Conservation (phyloP, 768 basidiomycete species). For the Tubosaeta brunneosetosa region DNA sequence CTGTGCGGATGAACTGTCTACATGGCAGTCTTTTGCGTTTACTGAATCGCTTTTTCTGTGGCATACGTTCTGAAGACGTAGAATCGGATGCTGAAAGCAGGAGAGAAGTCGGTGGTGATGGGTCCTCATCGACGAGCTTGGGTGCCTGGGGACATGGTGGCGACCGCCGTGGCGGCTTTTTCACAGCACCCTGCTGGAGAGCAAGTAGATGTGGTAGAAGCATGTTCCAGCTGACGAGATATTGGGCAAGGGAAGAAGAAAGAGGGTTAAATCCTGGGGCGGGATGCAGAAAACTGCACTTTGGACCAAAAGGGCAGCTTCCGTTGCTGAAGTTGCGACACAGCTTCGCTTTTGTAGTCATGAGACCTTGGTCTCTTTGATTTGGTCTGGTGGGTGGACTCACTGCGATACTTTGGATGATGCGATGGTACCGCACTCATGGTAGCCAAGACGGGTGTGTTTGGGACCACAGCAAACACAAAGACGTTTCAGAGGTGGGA, state of each 20-base stretch:
- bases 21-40: conserved; percentile 35
- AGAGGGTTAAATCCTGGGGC: conserved; percentile 6
- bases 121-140: conserved; percentile 17
- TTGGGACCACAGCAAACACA: background rate
- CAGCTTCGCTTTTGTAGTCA: conserved; percentile 28
- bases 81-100: conserved; percentile 21
- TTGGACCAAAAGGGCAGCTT: conserved; percentile 34
- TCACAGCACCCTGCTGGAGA: conserved; percentile 2
- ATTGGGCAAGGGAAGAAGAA: conserved; percentile 14
- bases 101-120: conserved; percentile 17
- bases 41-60: background rate
- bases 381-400: conserved; percentile 10
- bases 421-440: conserved; percentile 8
- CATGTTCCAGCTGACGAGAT: conserved; percentile 14
- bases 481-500: background rate
- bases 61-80: conserved; percentile 9
- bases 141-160: conserved; percentile 5
- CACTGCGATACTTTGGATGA: conserved; percentile 30
- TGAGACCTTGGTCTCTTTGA: conserved; percentile 1
- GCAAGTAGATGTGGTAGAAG: conserved; percentile 14
- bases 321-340: conserved; percentile 36
- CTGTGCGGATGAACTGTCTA: conserved; percentile 38
- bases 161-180: conserved; percentile 1
- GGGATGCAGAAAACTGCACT: conserved; percentile 38
- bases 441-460: conserved; percentile 6